Evolutionary conservation across 805 yeast genomes (phyloP), one percentile per base, ranked within the genome.

Genomic region (Wickerhamiella australiensis): DNA sequence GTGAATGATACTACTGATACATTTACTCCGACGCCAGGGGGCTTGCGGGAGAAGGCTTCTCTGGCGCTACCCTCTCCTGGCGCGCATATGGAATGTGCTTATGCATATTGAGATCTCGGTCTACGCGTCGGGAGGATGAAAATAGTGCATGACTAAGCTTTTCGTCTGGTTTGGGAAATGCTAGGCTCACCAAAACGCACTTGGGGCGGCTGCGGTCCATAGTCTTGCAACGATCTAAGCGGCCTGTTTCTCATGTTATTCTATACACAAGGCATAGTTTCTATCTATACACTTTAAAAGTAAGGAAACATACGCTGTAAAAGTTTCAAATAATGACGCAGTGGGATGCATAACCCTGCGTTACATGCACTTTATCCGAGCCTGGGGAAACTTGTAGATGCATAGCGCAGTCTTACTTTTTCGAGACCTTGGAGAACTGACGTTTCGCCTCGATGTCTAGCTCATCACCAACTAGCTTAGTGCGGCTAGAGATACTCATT

Each of bases 381-480:
- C 38, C 38, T 33, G 38, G 38, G 38, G 36, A 31, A 31, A 9
- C 15, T 5, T 31, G 15, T 31, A 31, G 36, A n/a, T 31, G 36
- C 36, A 31, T 31, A 7, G 36, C 15, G 11, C 15, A 20, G 38
- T 33, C 38, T 15, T 33, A 33, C 12, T 33, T 33, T 26, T 27
- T 42, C 18, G 40, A 43, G 25, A 31, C 40, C 13, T 29, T 53
- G 17, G 69, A 59, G 57, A 77, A 79, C 46, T 66, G 64, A 3
- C 56, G 51, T 61, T 80, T 80, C 15, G 73, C 68, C 1, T 57
- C 59, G 1, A 68, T 51, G 35, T 67, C 68, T 29, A 80, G 65
- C 1, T 68, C 68, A 13, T 64, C 64, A 3, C 79, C 77, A 0
- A 78, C 68, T 3, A 71, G 60, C 50, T 74, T 72, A 50, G 75